These are phyloP conservation scores for Coniochaeta sp. DNA, from an alignment of 2,329 filamentous ascomycete species.

Conservation along the genomic window DNA sequence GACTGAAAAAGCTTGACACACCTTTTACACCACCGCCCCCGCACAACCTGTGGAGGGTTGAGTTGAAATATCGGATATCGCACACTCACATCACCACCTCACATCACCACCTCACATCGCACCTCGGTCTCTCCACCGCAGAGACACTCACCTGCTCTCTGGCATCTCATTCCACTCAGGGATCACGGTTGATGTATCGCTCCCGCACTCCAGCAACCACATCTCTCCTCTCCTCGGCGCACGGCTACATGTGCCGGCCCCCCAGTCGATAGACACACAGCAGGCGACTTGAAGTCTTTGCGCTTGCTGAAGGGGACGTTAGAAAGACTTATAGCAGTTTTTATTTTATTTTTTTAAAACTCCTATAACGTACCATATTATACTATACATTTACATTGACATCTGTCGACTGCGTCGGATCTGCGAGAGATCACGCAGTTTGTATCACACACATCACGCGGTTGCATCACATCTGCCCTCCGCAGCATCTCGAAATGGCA, in stretches of 20 bases:
- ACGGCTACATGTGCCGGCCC: conserved; percentile 34
- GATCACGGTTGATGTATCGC: not conserved
- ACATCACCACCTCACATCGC: not conserved
- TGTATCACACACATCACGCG: conserved; percentile 2
- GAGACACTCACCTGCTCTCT: not conserved
- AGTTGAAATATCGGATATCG: no score
- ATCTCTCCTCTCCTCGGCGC: conserved; percentile 22
- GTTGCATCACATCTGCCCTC: not conserved
- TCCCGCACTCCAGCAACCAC: not conserved
- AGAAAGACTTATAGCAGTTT: conserved; percentile 44
- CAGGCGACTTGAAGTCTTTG: conserved; percentile 63
- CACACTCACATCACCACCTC: no score
- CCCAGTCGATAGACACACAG: conserved; percentile 32
- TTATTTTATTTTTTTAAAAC: no score
- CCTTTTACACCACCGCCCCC: no score
- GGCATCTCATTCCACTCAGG: not conserved
- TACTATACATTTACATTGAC: not conserved
- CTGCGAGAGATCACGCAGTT: no score
- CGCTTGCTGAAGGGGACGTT: conserved; percentile 48
- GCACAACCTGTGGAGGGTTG: no score
- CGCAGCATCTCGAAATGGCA: not conserved
- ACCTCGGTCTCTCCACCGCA: not conserved
- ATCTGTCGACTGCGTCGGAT: no score
- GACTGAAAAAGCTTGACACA: no score
- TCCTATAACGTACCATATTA: not conserved